Evolutionary conservation across 352 stramenopile species (phyloP).

Genomic region (Globisporangium parvum): DNA sequence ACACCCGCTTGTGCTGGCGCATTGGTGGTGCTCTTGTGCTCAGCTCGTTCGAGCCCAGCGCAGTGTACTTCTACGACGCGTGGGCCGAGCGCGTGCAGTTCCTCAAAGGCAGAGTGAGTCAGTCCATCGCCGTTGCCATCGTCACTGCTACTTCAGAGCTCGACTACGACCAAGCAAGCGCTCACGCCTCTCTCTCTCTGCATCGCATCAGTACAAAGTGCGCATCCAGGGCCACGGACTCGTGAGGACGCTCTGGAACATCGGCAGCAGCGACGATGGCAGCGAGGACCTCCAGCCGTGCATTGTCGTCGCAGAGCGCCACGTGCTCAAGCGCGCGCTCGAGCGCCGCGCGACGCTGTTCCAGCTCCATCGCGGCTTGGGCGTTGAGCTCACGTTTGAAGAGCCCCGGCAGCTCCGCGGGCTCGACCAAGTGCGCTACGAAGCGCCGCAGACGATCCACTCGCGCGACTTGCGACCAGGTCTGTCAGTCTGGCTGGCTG

Average conservation of each 20-base stretch:
- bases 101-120: constrained; percentile 53
- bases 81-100: constrained; percentile 58
- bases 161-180: too few species aligned
- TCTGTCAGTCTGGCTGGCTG: too few species aligned
- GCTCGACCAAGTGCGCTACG: constrained; percentile 58
- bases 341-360: constrained; percentile 28
- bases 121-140: constrained; percentile 7
- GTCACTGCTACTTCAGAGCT: neutral
- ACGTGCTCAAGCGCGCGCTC: constrained; percentile 46
- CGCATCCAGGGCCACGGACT: constrained; percentile 43
- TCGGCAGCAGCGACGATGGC: constrained; percentile 28
- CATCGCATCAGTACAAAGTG: constrained; percentile 46
- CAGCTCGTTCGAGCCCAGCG: constrained; percentile 37
- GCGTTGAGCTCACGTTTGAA: constrained; percentile 45
- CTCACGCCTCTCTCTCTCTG: neutral
- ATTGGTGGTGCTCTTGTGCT: constrained; percentile 1
- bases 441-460: constrained; percentile 31
- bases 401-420: constrained; percentile 42
- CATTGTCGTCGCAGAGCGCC: constrained; percentile 48
- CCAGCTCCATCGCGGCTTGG: constrained; percentile 26
- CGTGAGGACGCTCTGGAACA: constrained; percentile 47
- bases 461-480: constrained; percentile 27
- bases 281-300: constrained; percentile 55
- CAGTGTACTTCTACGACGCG: constrained; percentile 73
- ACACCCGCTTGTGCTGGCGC: constrained; percentile 4